Conservation (phyloP, 2,329 filamentous ascomycete genomes). For the Phyllachora maydis region DNA sequence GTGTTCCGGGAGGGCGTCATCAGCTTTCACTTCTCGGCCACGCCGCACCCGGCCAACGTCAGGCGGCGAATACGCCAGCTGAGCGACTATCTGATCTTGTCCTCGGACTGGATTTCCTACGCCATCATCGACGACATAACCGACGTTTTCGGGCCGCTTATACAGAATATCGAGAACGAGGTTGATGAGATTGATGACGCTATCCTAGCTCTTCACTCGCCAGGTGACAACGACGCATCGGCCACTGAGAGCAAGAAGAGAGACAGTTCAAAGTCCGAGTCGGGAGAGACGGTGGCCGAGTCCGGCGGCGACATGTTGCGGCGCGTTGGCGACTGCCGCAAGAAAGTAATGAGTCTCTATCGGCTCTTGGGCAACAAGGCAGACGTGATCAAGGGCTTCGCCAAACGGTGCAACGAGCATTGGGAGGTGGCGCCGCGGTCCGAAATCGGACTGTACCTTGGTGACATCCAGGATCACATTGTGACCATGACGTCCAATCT, state of each 20-base stretch:
- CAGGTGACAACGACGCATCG: constrained; percentile 22
- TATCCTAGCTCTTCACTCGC: constrained; percentile 66
- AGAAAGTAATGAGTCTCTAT: constrained; percentile 94
- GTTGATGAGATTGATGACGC: constrained; percentile 93
- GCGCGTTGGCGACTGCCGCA: constrained; percentile 80
- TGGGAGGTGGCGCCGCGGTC: constrained; percentile 91
- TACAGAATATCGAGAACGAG: constrained; percentile 84
- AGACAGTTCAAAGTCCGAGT: too few relatives aligned
- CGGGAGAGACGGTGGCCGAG: constrained; percentile 16
- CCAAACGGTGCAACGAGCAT: constrained; percentile 92
- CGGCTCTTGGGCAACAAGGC: constrained; percentile 89
- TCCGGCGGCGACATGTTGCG: constrained; percentile 66
- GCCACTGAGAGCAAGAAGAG: constrained; percentile 14
- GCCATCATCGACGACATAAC: constrained; percentile 97
- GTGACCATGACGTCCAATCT: constrained; percentile 96
- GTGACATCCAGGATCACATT: constrained; percentile 98
- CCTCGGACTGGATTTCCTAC: constrained; percentile 95
- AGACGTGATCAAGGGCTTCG: constrained; percentile 97
- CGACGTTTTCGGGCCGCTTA: constrained; percentile 82
- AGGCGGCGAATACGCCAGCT: constrained; percentile 82
- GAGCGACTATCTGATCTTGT: constrained; percentile 80
- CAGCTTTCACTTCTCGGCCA: constrained; percentile 94
- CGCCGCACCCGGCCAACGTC: constrained; percentile 89
- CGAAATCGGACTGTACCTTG: constrained; percentile 92
- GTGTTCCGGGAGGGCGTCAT: constrained; percentile 92